Percentiles rank a stretch among this genome's conserved stretches.
Conservation (phyloP, 306 rosid genomes). For the Morella rubra region DNA sequence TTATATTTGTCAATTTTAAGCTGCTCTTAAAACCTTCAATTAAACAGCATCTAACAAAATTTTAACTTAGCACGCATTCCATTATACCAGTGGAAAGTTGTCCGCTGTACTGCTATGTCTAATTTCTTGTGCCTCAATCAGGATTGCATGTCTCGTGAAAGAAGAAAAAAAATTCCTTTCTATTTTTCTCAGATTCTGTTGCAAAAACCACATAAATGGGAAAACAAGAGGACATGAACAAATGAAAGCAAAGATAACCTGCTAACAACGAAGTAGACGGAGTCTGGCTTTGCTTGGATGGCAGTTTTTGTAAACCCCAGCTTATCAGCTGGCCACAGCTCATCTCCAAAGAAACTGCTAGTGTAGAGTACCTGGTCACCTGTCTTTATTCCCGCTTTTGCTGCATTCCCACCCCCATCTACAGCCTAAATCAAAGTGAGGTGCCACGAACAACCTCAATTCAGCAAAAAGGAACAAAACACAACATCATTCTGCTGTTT, state of each 20-base stretch:
- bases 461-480: background rate
- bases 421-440: slow-evolving; percentile 56
- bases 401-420: slow-evolving; percentile 97
- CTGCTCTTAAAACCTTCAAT: too few species aligned
- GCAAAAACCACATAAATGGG: background rate
- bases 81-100: background rate
- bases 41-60: too few species aligned
- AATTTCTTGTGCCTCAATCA: background rate
- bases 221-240: slow-evolving; percentile 3
- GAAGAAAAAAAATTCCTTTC: background rate
- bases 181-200: background rate
- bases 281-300: slow-evolving; percentile 90
- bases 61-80: too few species aligned
- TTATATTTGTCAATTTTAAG: too few species aligned
- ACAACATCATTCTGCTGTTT: background rate
- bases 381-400: slow-evolving; percentile 80
- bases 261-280: slow-evolving; percentile 93
- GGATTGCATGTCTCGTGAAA: background rate
- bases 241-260: slow-evolving; percentile 48
- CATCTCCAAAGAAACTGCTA: slow-evolving; percentile 99
- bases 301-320: slow-evolving; percentile 98
- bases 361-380: slow-evolving; percentile 96
- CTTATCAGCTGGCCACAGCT: slow-evolving; percentile 99
- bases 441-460: slow-evolving; percentile 25
- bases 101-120: background rate